Evolutionary conservation across 441 rosid genomes (phyloP).

Genomic region (Mallotus repandus): DNA sequence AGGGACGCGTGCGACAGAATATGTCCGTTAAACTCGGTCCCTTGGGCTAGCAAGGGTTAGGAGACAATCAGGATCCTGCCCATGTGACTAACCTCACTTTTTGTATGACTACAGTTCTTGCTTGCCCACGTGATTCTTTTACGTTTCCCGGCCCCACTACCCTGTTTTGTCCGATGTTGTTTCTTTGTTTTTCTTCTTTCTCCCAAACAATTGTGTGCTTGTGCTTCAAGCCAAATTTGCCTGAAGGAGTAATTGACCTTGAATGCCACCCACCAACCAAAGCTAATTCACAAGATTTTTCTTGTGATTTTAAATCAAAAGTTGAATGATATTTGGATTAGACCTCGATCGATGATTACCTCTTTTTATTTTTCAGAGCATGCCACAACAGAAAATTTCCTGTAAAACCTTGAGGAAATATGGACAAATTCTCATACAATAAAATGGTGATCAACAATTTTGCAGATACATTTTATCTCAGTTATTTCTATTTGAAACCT

Average conservation of each 20-base stretch:
- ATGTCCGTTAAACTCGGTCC: not conserved
- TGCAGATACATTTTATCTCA: slow-evolving; percentile 10
- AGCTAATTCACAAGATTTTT: too few relatives aligned
- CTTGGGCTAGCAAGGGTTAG: not conserved
- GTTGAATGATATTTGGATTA: too few relatives aligned
- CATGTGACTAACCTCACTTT: slow-evolving; percentile 16
- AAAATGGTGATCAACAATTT: not conserved
- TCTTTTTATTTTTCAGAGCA: too few relatives aligned
- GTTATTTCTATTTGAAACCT: slow-evolving; percentile 19
- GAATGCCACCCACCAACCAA: too few relatives aligned
- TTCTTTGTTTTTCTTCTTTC: not conserved
- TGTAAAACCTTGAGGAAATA: not conserved
- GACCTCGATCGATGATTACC: too few relatives aligned
- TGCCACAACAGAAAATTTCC: not conserved
- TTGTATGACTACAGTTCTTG: not conserved
- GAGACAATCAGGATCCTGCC: slow-evolving; percentile 19
- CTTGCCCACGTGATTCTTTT: slow-evolving; percentile 22
- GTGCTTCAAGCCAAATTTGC: too few relatives aligned
- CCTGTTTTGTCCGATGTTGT: too few relatives aligned
- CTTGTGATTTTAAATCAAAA: too few relatives aligned
- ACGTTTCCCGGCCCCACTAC: not conserved
- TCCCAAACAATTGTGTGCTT: not conserved
- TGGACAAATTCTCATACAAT: slow-evolving; percentile 1
- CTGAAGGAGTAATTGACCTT: too few relatives aligned
- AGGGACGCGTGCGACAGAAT: not conserved